Conservation (phyloP, 352 stramenopile genomes). For the Globisporangium paroecandrum region DNA sequence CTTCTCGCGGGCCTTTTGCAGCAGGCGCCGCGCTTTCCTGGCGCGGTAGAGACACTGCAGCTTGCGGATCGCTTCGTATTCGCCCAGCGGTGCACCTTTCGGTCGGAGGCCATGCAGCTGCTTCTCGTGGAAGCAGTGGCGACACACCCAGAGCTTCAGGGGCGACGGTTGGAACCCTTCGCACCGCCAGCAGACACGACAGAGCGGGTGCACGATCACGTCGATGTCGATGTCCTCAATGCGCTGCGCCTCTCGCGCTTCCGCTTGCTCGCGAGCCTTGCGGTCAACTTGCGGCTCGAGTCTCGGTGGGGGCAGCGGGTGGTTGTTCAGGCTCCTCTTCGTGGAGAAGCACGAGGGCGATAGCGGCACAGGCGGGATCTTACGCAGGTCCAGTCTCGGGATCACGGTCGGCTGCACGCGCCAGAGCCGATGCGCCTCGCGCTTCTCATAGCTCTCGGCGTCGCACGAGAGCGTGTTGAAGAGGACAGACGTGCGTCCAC, state of each 20-base stretch:
- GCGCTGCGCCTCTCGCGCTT: conserved; percentile 33
- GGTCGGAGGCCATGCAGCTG: conserved; percentile 53
- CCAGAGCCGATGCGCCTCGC: conserved; percentile 50
- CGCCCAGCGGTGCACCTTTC: conserved; percentile 35
- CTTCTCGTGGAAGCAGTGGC: conserved; percentile 68
- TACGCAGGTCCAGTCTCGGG: conserved; percentile 44
- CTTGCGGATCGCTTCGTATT: conserved; percentile 77
- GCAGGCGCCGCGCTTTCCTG: conserved; percentile 36
- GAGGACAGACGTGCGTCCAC: conserved; percentile 67
- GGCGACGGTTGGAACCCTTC: conserved; percentile 69
- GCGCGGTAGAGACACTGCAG: conserved; percentile 68
- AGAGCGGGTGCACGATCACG: conserved; percentile 62
- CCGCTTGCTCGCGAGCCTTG: conserved; percentile 25
- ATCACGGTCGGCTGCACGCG: conserved; percentile 37
- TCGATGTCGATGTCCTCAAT: conserved; percentile 70
- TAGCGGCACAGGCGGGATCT: conserved; percentile 33
- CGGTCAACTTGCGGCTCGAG: conserved; percentile 57
- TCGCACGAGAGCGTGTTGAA: conserved; percentile 65
- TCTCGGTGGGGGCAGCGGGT: conserved; percentile 29
- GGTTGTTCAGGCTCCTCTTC: conserved; percentile 19
- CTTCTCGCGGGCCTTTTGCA: conserved; percentile 55
- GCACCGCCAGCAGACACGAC: conserved; percentile 73
- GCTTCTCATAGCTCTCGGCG: conserved; percentile 53
- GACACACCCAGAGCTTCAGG: conserved; percentile 64
- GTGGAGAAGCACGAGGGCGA: conserved; percentile 31